Evolutionary conservation across 208 protist genomes (phyloP).

Genomic region (Crithidia fasciculata): DNA sequence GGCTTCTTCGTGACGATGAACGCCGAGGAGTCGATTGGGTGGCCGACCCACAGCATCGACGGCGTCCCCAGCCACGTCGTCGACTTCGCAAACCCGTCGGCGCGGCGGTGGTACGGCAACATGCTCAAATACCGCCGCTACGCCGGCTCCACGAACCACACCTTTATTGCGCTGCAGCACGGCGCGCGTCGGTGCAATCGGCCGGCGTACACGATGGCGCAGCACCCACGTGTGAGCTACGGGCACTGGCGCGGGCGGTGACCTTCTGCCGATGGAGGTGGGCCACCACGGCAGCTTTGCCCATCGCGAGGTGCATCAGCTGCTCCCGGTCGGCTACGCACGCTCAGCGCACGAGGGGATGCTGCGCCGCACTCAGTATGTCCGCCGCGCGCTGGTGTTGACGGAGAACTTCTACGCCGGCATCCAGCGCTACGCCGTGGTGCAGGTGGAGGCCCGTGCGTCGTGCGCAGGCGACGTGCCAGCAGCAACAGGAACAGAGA

Average conservation of each 20-base stretch:
- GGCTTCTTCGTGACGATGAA: conserved; percentile 86
- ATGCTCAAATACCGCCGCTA: conserved; percentile 91
- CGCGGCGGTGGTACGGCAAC: conserved; percentile 89
- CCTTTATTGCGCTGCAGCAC: conserved; percentile 98
- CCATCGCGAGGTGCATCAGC: conserved; percentile 97
- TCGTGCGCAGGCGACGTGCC: neutral
- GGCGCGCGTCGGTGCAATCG: conserved; percentile 86
- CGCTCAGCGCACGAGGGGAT: conserved; percentile 78
- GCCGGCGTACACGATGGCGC: neutral
- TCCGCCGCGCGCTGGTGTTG: conserved; percentile 93
- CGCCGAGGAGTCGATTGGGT: conserved; percentile 38
- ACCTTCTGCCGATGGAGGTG: conserved; percentile 89
- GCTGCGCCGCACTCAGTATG: conserved; percentile 52
- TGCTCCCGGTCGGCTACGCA: conserved; percentile 92
- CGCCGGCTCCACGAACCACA: conserved; percentile 85
- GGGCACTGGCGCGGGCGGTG: conserved; percentile 39
- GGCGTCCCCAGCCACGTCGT: conserved; percentile 85
- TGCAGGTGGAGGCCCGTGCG: conserved; percentile 39
- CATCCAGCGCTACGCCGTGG: conserved; percentile 93
- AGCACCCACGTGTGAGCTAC: conserved; percentile 46
- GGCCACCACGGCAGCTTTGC: conserved; percentile 63
- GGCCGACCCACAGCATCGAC: conserved; percentile 33
- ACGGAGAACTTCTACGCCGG: conserved; percentile 97
- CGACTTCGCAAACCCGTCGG: conserved; percentile 88
- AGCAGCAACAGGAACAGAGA: neutral